Conservation (phyloP, 163 green algal species). For the Scenedesmus sp. region DNA sequence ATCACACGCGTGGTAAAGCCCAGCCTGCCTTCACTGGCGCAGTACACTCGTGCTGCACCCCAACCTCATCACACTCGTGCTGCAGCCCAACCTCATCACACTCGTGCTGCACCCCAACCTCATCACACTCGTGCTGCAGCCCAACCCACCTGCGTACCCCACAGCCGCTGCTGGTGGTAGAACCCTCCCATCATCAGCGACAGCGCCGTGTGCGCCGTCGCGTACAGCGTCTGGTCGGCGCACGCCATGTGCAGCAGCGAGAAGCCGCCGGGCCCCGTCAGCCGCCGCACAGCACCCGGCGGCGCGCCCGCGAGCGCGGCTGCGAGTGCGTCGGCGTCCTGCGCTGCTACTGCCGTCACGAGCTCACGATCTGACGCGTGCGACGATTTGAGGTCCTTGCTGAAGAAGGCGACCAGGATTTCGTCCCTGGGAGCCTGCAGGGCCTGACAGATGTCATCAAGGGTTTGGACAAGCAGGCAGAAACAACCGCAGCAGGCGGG, state of each 20-base stretch:
- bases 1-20: no score
- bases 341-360: conserved; percentile 39
- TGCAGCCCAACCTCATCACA: no score
- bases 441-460: background rate
- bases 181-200: conserved; percentile 49
- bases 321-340: conserved; percentile 12
- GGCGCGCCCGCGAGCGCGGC: background rate
- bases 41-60: no score
- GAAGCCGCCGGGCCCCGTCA: conserved; percentile 41
- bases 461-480: background rate
- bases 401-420: conserved; percentile 48
- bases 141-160: conserved; percentile 37
- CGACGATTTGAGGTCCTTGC: conserved; percentile 31
- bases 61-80: no score
- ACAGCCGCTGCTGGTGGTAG: conserved; percentile 53
- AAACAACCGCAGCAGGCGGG: background rate
- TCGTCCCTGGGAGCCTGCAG: conserved; percentile 39
- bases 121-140: no score
- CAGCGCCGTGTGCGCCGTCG: conserved; percentile 47
- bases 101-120: no score
- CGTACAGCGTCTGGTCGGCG: conserved; percentile 41
- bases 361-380: conserved; percentile 23
- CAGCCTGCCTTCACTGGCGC: no score
- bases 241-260: conserved; percentile 52
- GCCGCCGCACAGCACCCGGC: conserved; percentile 22